Base-by-base conservation (phyloP, 2,329 filamentous ascomycete genomes). In the Penicillium janthinellum region DNA sequence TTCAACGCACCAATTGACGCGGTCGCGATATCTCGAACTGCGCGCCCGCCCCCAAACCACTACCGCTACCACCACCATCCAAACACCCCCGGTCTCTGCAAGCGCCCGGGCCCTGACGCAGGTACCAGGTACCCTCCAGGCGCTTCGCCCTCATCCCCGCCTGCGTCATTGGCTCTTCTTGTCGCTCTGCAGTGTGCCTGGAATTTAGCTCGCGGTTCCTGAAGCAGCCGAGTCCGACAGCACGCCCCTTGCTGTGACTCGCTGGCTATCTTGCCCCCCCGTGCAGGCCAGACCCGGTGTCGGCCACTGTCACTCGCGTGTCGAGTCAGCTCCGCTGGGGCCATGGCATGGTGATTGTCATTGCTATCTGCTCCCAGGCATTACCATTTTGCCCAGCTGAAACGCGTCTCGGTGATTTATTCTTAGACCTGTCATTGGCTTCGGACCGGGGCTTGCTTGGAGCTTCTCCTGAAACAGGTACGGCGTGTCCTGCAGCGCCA, bases 351-450 rank as follows among this genome's bases (percentile, higher is more conserved):
- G 52, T 41, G 53, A 22, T 35, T 31, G n/a, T 47, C n/a, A n/a
- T 47, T 47, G 25, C 15, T 12, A 2, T 31, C 14, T 47, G 39
- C 39, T 42, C 39, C 20, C 6, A 39, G n/a, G 38, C n/a, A 1
- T n/a, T 39, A 4, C 14, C 38, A 7, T 28, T 47, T 45, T 35
- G 25, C 31, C 42, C 28, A 25, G 39, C 51, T 65, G 63, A 69
- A 69, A 69, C 67, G 42, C 49, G 42, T 47, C 42, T 47, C 42
- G 52, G 58, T 45, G 45, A 49, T 52, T 63, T 60, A 63, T 65
- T 67, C 60, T 65, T 65, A 63, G 66, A 64, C 58, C 63, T 65
- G 64, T 67, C 64, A 66, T 59, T 62, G 44, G 39, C 25, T 31
- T 35, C n/a, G 12, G 25, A 37, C n/a, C 25, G 12, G 12, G 42